A percentile compares a stretch with the other conserved stretches of the same genome.
Conservation (phyloP, 768 basidiomycete species). For the Asterophora lycoperdoides region DNA sequence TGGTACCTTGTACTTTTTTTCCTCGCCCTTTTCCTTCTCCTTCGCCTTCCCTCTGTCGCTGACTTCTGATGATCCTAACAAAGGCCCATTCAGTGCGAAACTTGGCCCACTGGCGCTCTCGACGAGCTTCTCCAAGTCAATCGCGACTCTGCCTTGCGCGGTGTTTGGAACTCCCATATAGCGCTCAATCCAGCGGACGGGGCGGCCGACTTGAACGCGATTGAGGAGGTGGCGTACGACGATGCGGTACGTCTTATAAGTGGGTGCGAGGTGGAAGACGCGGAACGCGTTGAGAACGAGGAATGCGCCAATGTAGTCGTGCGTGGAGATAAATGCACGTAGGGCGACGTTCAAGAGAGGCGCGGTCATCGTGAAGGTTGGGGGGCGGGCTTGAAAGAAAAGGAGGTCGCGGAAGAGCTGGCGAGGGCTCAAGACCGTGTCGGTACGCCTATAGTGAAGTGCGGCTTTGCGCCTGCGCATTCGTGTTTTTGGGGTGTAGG, state of each 20-base stretch:
- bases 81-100: no score
- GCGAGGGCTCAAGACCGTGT: constrained; percentile 32
- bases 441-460: background rate
- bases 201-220: constrained; percentile 23
- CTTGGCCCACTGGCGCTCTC: no score
- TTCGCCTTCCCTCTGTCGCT: no score
- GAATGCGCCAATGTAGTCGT: constrained; percentile 47
- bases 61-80: no score
- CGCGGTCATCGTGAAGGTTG: constrained; percentile 23
- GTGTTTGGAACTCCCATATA: no score
- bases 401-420: constrained; percentile 45
- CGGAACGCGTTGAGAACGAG: constrained; percentile 32
- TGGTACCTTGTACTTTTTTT: background rate
- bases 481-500: constrained; percentile 18
- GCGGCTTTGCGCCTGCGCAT: background rate
- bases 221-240: constrained; percentile 35
- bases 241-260: constrained; percentile 35
- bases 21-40: no score
- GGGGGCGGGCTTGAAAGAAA: constrained; percentile 16
- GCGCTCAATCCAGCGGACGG: background rate
- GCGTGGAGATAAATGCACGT: constrained; percentile 37
- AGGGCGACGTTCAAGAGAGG: constrained; percentile 39
- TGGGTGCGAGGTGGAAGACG: constrained; percentile 26
- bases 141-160: no score
- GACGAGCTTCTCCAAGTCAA: no score